Evolutionary conservation across 345 rosid species (phyloP).

Genomic region (Eucalyptus sp.): DNA sequence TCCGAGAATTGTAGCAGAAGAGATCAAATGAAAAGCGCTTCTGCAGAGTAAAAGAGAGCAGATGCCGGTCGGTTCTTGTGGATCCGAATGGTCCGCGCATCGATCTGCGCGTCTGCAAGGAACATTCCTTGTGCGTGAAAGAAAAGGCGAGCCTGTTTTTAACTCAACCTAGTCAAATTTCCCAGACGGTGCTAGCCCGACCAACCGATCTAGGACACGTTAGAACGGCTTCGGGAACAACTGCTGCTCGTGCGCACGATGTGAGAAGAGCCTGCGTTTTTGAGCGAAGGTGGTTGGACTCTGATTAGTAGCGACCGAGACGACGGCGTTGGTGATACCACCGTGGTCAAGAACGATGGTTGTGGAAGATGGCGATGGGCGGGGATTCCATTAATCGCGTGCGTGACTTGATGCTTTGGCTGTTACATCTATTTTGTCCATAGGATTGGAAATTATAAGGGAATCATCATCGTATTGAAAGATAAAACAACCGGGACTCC

Average conservation of each 20-base stretch:
- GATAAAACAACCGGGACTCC: neutral
- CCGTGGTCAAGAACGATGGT: neutral
- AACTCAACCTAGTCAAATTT: neutral
- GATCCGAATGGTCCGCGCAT: neutral
- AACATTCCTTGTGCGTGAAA: neutral
- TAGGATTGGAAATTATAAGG: neutral
- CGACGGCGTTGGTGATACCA: neutral
- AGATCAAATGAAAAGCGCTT: neutral
- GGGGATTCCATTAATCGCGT: neutral
- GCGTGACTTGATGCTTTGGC: neutral
- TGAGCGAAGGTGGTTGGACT: neutral
- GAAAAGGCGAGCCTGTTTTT: neutral
- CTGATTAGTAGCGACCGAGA: neutral
- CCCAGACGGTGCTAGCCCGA: neutral
- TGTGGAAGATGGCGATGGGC: neutral
- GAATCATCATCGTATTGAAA: neutral
- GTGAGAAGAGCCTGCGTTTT: neutral
- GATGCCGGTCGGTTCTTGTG: neutral
- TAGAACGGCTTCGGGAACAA: neutral
- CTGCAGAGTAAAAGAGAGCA: neutral
- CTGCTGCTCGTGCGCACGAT: neutral
- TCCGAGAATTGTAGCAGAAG: neutral
- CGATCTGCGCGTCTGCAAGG: neutral
- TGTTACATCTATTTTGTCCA: neutral
- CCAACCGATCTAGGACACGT: neutral